Evolutionary conservation across 805 yeast species (phyloP).

Genomic region (Candida glaebosa): DNA sequence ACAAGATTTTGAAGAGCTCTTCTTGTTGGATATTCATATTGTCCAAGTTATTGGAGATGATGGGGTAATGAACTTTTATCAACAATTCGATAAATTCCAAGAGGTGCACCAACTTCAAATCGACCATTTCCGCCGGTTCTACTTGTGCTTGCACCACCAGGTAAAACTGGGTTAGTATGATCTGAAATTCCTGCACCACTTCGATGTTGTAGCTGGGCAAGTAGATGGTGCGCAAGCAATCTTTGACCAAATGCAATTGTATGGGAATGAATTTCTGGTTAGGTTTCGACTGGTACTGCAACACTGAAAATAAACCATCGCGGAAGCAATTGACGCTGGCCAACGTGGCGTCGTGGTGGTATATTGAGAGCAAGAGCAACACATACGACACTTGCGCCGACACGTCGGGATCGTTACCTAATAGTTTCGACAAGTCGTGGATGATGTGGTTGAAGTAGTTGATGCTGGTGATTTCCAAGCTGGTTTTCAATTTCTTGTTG

Average conservation of each 20-base stretch:
- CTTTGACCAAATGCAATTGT: constrained; percentile 33
- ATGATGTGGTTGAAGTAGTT: constrained; percentile 15
- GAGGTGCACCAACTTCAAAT: constrained; percentile 22
- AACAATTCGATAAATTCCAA: constrained; percentile 21
- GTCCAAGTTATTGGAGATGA: constrained; percentile 17
- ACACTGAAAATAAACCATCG: constrained; percentile 37
- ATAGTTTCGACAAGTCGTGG: constrained; percentile 24
- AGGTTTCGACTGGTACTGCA: constrained; percentile 22
- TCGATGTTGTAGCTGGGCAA: constrained; percentile 33
- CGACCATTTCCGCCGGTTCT: constrained; percentile 11
- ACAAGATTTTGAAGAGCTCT: constrained; percentile 29
- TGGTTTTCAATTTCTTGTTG: constrained; percentile 13
- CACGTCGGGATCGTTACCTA: constrained; percentile 28
- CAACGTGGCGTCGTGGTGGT: constrained; percentile 40
- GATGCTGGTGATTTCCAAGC: constrained; percentile 1
- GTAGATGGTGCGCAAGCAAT: constrained; percentile 30
- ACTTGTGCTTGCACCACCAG: constrained; percentile 7
- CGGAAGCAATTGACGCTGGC: constrained; percentile 35
- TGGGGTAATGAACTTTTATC: constrained; percentile 25
- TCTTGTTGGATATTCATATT: constrained; percentile 31
- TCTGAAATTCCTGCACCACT: constrained; percentile 27
- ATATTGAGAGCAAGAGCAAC: constrained; percentile 37
- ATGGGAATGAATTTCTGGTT: constrained; percentile 23
- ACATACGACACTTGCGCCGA: constrained; percentile 35
- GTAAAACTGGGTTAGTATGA: constrained; percentile 24